A percentile compares a stretch with the other conserved stretches of the same genome.
phyloP scores from a whole-genome alignment of 345 rosid species.

The Streptanthus diversifolius region DNA sequence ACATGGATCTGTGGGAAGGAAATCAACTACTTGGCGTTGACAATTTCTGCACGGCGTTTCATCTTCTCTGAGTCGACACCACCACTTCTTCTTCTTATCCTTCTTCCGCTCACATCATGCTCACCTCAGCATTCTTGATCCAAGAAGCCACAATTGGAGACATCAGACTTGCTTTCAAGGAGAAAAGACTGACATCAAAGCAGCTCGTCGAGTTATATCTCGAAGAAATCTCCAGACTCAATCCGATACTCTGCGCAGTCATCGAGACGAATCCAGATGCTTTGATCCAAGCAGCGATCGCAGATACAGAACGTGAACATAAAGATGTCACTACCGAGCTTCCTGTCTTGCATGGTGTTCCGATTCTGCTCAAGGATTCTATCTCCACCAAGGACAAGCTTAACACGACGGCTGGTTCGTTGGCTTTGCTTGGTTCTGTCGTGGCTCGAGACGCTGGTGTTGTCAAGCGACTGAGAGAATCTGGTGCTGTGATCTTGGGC shows the following conservation, averaged over 20 bases:
- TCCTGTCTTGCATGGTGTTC: slow-evolving; percentile 56
- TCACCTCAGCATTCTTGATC: slow-evolving; percentile 27
- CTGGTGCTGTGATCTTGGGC: slow-evolving; percentile 69
- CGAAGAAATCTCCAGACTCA: slow-evolving; percentile 41
- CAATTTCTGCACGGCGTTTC: neutral
- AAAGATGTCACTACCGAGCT: neutral
- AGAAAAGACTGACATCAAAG: slow-evolving; percentile 58
- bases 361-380: slow-evolving; percentile 61
- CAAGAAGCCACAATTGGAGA: too few relatives aligned
- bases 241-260: slow-evolving; percentile 49
- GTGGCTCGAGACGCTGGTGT: slow-evolving; percentile 64
- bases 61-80: neutral
- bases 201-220: slow-evolving; percentile 56
- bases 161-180: slow-evolving; percentile 43
- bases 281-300: slow-evolving; percentile 46
- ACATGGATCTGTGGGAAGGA: too few relatives aligned
- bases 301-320: slow-evolving; percentile 47
- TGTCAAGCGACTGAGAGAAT: slow-evolving; percentile 49
- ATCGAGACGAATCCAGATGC: slow-evolving; percentile 79
- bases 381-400: slow-evolving; percentile 61
- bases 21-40: neutral
- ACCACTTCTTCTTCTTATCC: too few relatives aligned
- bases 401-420: slow-evolving; percentile 74
- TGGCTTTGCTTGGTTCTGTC: slow-evolving; percentile 56
- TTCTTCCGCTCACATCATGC: neutral